Percentiles rank a stretch among this genome's conserved stretches.
phyloP scores from a whole-genome alignment of 2,329 filamentous ascomycete genomes.

The Catunica adiposa region DNA sequence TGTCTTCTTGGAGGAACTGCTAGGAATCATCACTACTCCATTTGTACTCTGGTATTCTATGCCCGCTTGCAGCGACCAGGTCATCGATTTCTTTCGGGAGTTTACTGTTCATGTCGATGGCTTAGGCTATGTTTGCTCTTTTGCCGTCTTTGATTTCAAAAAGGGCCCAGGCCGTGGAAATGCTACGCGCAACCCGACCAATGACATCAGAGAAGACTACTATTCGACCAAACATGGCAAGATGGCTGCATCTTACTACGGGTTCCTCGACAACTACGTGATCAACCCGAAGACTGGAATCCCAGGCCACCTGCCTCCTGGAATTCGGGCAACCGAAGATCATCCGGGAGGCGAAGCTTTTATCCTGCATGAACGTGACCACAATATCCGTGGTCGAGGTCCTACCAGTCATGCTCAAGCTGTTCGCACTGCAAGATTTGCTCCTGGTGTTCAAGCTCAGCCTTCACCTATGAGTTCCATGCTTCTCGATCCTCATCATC shows the following conservation, averaged over 20 bases:
- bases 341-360: not conserved
- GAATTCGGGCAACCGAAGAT: constrained; percentile 22
- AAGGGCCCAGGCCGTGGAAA: constrained; percentile 44
- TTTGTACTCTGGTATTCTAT: constrained; percentile 76
- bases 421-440: constrained; percentile 6
- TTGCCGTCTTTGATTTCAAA: constrained; percentile 94
- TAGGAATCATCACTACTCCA: constrained; percentile 84
- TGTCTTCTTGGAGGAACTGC: constrained; percentile 81
- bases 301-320: constrained; percentile 41
- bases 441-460: constrained; percentile 41
- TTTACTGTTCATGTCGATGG: constrained; percentile 96
- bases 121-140: constrained; percentile 88
- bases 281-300: constrained; percentile 54
- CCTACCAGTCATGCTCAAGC: constrained; percentile 1
- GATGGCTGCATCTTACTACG: constrained; percentile 94
- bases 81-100: constrained; percentile 95
- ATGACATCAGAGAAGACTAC: constrained; percentile 77
- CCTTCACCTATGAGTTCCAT: constrained; percentile 56
- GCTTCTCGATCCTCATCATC: constrained; percentile 59
- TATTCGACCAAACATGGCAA: constrained; percentile 92
- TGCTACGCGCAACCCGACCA: constrained; percentile 15
- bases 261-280: constrained; percentile 84
- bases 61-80: constrained; percentile 74
- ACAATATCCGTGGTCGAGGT: not conserved
- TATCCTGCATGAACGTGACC: constrained; percentile 1